A percentile compares a stretch with the other conserved stretches of the same genome.
These are phyloP conservation scores for Phascolomyces articulosus DNA, from an alignment of 371 early-diverging fungal species.

Conservation along the genomic window DNA sequence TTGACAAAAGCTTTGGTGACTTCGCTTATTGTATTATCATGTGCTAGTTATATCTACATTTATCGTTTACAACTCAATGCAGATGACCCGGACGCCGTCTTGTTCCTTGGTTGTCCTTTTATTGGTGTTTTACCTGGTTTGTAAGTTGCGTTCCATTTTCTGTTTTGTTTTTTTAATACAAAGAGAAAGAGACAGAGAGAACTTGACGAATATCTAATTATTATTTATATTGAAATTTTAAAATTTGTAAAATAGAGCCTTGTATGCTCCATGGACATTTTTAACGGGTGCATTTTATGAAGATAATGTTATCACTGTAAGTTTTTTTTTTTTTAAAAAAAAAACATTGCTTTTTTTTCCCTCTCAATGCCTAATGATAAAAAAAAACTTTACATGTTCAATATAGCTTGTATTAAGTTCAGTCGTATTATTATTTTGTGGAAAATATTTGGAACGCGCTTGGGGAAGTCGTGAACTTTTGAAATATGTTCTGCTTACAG, in stretches of 20 bases:
- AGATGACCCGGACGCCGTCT: constrained; percentile 21
- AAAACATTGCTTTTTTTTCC: neutral
- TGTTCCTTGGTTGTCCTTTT: constrained; percentile 31
- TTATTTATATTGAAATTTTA: too few relatives aligned
- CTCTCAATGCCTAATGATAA: too few relatives aligned
- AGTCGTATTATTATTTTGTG: constrained; percentile 55
- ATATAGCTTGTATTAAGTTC: constrained; percentile 57
- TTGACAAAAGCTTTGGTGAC: constrained; percentile 45
- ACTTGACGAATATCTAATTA: too few relatives aligned
- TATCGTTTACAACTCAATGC: constrained; percentile 28
- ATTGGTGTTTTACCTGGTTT: constrained; percentile 52
- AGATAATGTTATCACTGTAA: constrained; percentile 38
- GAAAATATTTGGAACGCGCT: constrained; percentile 76
- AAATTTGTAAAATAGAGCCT: constrained; percentile 18
- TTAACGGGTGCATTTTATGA: constrained; percentile 48
- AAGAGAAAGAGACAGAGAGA: too few relatives aligned
- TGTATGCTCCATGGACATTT: constrained; percentile 52
- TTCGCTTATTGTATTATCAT: constrained; percentile 28
- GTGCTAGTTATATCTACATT: constrained; percentile 28
- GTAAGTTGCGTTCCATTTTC: constrained; percentile 21
- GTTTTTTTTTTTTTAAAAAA: constrained; percentile 1
- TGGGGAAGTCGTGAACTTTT: constrained; percentile 77
- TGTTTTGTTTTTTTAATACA: neutral
- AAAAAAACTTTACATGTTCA: too few relatives aligned
- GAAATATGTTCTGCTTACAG: constrained; percentile 64